Percentiles rank a stretch among this genome's conserved stretches.
These are phyloP conservation scores for Epichloe aotearoae DNA, from an alignment of 2,329 filamentous ascomycete species.

Conservation along the genomic window DNA sequence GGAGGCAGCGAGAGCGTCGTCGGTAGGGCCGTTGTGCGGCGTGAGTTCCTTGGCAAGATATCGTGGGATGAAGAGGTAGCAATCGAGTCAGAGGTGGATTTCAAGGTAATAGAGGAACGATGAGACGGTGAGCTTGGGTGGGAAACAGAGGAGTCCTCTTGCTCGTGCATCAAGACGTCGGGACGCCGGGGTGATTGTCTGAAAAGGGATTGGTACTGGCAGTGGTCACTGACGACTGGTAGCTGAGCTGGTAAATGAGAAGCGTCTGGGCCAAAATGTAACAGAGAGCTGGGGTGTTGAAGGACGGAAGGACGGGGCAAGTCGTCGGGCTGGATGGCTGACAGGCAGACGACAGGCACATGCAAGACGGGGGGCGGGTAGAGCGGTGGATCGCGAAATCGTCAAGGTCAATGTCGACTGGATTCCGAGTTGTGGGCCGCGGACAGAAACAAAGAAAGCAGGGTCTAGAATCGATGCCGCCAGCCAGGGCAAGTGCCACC, in stretches of 20 bases:
- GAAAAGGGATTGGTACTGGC: not conserved
- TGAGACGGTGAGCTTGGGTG: not conserved
- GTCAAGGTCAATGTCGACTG: too few relatives aligned
- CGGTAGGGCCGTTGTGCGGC: conserved; percentile 1
- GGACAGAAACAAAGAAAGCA: too few relatives aligned
- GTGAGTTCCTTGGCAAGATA: not conserved
- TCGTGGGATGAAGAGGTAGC: conserved; percentile 5
- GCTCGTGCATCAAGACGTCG: conserved; percentile 20
- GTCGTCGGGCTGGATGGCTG: too few relatives aligned
- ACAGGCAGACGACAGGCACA: too few relatives aligned
- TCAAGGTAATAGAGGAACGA: not conserved
- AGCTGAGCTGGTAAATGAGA: not conserved
- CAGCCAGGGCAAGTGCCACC: too few relatives aligned
- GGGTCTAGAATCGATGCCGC: not conserved
- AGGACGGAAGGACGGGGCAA: too few relatives aligned
- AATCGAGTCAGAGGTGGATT: conserved; percentile 6
- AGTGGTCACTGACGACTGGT: not conserved
- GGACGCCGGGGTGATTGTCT: conserved; percentile 7
- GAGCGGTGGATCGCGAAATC: too few relatives aligned
- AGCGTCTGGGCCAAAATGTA: too few relatives aligned
- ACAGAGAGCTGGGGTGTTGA: too few relatives aligned
- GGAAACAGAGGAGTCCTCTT: conserved; percentile 3
- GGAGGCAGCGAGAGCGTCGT: conserved; percentile 2
- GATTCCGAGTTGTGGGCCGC: too few relatives aligned
- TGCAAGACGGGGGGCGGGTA: too few relatives aligned